Evolutionary conservation across 768 basidiomycete genomes (phyloP).

Genomic region (Leccinum ochraceum): DNA sequence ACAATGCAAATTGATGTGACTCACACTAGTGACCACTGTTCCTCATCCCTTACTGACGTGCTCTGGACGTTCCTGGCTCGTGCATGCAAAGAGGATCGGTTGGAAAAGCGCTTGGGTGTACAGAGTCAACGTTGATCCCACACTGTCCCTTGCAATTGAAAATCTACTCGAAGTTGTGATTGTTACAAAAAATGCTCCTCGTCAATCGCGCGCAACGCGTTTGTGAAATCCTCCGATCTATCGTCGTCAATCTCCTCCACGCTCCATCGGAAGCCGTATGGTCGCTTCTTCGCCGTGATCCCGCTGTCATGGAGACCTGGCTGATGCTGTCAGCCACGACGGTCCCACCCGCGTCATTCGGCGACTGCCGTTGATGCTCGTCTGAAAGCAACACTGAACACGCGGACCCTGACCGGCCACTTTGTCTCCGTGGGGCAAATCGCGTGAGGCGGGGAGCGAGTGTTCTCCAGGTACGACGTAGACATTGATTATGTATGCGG

Average conservation of each 20-base stretch:
- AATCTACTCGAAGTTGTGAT: no score
- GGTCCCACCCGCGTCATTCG: conserved; percentile 16
- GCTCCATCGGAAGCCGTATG: conserved; percentile 5
- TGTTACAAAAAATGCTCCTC: neutral
- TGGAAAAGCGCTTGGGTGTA: no score
- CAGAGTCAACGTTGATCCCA: no score
- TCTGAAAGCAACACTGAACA: conserved; percentile 45
- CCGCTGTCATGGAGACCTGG: neutral
- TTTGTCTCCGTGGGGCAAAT: conserved; percentile 41
- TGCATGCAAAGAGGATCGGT: no score
- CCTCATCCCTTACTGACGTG: no score
- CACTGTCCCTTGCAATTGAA: no score
- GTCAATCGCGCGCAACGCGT: conserved; percentile 20
- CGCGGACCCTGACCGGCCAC: conserved; percentile 32
- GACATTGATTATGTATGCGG: conserved; percentile 55
- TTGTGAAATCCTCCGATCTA: conserved; percentile 23
- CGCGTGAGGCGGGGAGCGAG: conserved; percentile 49
- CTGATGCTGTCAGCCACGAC: conserved; percentile 2
- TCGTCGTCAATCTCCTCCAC: conserved; percentile 7
- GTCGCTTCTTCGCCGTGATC: conserved; percentile 8
- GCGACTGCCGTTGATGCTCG: conserved; percentile 26
- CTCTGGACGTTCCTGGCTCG: no score
- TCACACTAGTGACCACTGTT: no score
- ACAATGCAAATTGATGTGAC: no score
- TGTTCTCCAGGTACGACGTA: conserved; percentile 53